Evolutionary conservation across 345 rosid species (phyloP), one percentile per base, ranked within the genome.

Genomic region (Salix purpurea): DNA sequence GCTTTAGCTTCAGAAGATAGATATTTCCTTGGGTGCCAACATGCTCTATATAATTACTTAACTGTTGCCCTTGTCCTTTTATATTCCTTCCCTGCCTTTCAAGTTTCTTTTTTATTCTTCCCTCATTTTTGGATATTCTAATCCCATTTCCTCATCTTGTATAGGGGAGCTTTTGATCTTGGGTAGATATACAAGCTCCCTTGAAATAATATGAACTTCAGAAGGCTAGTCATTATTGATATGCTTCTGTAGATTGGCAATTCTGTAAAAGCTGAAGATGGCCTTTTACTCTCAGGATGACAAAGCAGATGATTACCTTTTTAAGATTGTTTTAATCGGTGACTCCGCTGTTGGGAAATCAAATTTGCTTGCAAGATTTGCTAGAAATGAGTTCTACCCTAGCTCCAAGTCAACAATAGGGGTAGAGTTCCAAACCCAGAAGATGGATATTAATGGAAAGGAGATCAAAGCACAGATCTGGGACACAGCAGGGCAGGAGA

Each of bases 401-500:
- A 95, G 85, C 79, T 95, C 99, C 71, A 95, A 95, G 83, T 95
- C 99, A 5, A 95, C 99, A 12, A 95, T 95, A 70, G 99, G 99
- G 79, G 99, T 95, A 69, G 99, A 95, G 86, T 95, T 95, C 81
- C 99, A 95, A 86, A 95, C 99, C 4, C 99, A 93, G 72, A 95
- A 93, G 87, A 81, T 95, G 81, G 92, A 85, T 86, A 93, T 95
- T 34, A 89, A 90, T 9, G 97, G 97, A 1, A 95, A 91, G 84
- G 99, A 93, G 88, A 75, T 93, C 83, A 93, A 95, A 83, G 98
- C 98, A 6, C 99, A 95, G 85, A 93, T 95, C 79, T 95, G 99
- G 99, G 99, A 95, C 81, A 95, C 97, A 39, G 99, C 99, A 9
- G 99, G 99, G 80, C 99, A 95, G 87, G 97, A 95, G 81, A 94